Conservation (phyloP, 2,329 filamentous ascomycete species). For the Calonectria naviculata region DNA sequence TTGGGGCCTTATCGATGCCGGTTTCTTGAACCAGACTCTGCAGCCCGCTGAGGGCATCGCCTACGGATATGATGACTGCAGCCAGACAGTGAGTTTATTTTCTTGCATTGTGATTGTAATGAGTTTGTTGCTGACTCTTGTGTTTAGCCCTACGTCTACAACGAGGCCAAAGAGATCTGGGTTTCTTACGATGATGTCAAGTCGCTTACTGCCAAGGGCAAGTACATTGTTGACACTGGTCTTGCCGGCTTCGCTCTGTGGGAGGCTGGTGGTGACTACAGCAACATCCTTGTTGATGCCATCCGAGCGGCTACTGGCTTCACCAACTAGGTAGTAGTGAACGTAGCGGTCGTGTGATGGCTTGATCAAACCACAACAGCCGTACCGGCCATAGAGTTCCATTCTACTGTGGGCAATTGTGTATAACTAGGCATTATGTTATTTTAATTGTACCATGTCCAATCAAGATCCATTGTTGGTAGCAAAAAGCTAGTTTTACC, state of each 20-base stretch:
- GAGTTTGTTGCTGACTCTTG: neutral
- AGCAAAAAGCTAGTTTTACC: no score
- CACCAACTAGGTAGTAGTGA: neutral
- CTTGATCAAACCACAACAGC: neutral
- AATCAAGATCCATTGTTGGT: no score
- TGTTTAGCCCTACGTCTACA: slow-evolving; percentile 27
- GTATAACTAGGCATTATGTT: neutral
- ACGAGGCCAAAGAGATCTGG: slow-evolving; percentile 28
- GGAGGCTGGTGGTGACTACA: slow-evolving; percentile 34
- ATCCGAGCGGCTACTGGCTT: slow-evolving; percentile 28
- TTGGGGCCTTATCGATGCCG: slow-evolving; percentile 37
- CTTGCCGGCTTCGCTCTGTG: slow-evolving; percentile 32
- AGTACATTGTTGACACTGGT: slow-evolving; percentile 20
- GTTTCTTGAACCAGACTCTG: slow-evolving; percentile 22
- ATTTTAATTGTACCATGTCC: neutral
- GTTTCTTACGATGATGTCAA: slow-evolving; percentile 32
- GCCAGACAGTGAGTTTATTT: slow-evolving; percentile 28
- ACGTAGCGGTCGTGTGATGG: neutral
- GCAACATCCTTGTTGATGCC: slow-evolving; percentile 34
- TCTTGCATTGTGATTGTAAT: neutral
- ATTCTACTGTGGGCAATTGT: neutral
- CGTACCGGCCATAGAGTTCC: neutral
- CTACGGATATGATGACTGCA: slow-evolving; percentile 30
- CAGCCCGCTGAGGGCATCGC: slow-evolving; percentile 28
- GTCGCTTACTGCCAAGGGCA: slow-evolving; percentile 30